Percentiles rank a stretch among this genome's conserved stretches.
Evolutionary conservation across 2,329 filamentous ascomycete species (phyloP).

Genomic region (Xylaria sp.): DNA sequence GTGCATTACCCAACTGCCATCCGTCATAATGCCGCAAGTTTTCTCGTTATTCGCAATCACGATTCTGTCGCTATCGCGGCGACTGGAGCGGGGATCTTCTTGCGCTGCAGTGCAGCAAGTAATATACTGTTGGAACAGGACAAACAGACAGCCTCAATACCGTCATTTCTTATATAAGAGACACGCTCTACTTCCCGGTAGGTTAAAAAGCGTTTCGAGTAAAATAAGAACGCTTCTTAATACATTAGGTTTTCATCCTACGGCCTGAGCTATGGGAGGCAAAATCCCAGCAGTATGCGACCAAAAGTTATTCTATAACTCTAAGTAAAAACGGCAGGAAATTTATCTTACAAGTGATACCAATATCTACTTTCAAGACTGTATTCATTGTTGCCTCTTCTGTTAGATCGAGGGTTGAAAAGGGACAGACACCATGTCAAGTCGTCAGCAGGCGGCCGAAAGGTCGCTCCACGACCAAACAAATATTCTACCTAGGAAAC

Average conservation of each 20-base stretch:
- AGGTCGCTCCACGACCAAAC: conserved; percentile 31
- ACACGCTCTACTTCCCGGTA: background rate
- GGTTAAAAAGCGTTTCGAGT: no score
- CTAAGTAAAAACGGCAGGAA: background rate
- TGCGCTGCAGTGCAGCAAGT: background rate
- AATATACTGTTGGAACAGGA: background rate
- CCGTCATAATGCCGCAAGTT: background rate
- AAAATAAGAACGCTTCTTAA: no score
- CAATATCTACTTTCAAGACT: background rate
- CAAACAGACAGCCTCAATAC: background rate
- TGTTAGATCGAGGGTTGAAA: background rate
- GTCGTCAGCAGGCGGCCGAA: conserved; percentile 2
- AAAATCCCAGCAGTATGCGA: background rate
- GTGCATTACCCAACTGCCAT: background rate
- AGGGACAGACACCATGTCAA: background rate
- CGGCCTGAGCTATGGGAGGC: background rate
- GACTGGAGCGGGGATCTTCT: background rate
- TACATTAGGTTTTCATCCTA: background rate
- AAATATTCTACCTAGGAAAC: conserved; percentile 9
- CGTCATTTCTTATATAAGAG: background rate
- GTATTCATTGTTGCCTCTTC: background rate
- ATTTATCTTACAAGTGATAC: background rate
- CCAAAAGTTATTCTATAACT: background rate
- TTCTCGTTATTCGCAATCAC: background rate
- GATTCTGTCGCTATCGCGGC: background rate